Conservation (phyloP, 495 filamentous ascomycete species). For the Pyrenula aspistea region DNA sequence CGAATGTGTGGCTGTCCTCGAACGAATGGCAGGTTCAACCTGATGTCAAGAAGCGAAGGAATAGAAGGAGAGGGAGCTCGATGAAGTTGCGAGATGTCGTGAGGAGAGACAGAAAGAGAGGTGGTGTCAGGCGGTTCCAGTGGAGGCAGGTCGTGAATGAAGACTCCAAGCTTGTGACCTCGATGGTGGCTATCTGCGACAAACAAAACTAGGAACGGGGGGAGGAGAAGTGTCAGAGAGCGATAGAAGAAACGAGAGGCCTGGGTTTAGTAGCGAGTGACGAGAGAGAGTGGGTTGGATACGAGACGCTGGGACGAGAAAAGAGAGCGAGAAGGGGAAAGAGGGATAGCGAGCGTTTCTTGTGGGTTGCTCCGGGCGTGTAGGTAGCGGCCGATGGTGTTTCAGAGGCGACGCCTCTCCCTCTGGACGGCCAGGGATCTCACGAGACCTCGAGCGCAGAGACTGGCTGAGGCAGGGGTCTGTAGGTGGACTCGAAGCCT, state of each 20-base stretch:
- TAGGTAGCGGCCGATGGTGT: neutral
- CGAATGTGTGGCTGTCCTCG: neutral
- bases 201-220: neutral
- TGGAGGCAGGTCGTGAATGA: neutral
- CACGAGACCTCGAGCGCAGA: too few species aligned
- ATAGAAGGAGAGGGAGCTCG: neutral
- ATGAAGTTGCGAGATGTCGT: neutral
- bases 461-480: neutral
- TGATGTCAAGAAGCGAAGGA: neutral
- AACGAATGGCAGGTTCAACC: neutral
- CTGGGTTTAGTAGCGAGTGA: neutral
- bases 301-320: neutral
- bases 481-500: neutral
- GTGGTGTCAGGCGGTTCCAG: neutral
- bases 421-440: neutral
- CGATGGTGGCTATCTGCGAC: neutral
- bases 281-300: neutral
- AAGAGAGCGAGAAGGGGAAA: neutral
- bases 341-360: neutral
- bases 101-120: neutral
- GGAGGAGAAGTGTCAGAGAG: neutral
- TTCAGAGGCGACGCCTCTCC: neutral
- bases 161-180: too few species aligned
- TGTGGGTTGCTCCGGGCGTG: neutral
- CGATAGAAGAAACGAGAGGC: neutral